These are phyloP conservation scores for Aspergillus cristatus DNA, from an alignment of 495 filamentous ascomycete species.

Conservation along the genomic window DNA sequence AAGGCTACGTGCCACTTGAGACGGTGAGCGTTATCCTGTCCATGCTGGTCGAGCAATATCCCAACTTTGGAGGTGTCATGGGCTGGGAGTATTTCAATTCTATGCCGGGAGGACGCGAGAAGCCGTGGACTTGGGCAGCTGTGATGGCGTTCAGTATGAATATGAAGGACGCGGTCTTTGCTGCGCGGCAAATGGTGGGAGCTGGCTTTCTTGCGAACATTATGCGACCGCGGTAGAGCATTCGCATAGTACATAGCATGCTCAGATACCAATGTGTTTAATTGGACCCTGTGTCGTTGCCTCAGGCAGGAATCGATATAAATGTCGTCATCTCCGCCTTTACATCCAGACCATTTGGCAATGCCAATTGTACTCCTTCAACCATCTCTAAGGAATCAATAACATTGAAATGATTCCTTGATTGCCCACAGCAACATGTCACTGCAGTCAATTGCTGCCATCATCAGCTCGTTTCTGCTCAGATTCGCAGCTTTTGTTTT, in stretches of 20 bases:
- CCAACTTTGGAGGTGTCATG: conserved; percentile 69
- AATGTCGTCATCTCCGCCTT: conserved; percentile 4
- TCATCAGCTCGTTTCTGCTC: conserved; percentile 51
- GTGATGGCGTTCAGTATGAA: conserved; percentile 45
- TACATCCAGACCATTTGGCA: no score
- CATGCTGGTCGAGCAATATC: conserved; percentile 40
- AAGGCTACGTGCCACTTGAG: conserved; percentile 46
- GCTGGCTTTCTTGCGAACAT: conserved; percentile 23
- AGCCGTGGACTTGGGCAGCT: conserved; percentile 66
- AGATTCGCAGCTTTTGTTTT: conserved; percentile 62
- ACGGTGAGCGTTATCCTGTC: conserved; percentile 36
- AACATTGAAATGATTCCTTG: no score
- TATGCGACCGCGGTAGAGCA: conserved; percentile 15
- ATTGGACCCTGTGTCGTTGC: no score
- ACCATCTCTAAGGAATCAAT: no score
- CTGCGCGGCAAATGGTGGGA: conserved; percentile 20
- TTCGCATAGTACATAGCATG: neutral
- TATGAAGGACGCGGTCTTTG: conserved; percentile 31
- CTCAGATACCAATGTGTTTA: no score
- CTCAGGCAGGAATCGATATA: no score
- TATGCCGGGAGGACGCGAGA: conserved; percentile 42
- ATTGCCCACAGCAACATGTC: no score
- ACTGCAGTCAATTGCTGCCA: conserved; percentile 15
- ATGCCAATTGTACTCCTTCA: neutral
- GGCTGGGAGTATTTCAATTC: conserved; percentile 85